A percentile compares a stretch with the other conserved stretches of the same genome.
Evolutionary conservation across 768 basidiomycete species (phyloP).

Genomic region (Collybia sordida): DNA sequence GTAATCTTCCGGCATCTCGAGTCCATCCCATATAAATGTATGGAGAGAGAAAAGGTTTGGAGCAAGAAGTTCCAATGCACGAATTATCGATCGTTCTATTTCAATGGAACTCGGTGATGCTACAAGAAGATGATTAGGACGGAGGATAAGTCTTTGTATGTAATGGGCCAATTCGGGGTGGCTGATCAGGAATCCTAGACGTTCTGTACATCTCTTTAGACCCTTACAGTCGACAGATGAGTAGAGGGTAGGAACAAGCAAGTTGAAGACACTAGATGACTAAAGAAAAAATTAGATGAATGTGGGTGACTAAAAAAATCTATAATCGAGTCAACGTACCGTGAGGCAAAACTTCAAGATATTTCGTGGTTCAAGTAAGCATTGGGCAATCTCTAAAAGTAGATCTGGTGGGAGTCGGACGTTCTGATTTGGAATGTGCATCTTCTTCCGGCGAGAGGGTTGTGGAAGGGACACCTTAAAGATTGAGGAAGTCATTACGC

Average conservation of each 20-base stretch:
- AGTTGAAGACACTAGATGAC: constrained; percentile 6
- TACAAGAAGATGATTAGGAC: constrained; percentile 15
- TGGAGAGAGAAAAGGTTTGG: constrained; percentile 14
- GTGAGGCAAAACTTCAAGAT: constrained; percentile 12
- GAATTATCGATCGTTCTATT: constrained; percentile 11
- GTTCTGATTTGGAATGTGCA: no score
- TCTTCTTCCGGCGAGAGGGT: no score
- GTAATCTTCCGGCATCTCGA: constrained; percentile 16
- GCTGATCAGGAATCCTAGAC: constrained; percentile 10
- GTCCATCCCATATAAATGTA: constrained; percentile 25
- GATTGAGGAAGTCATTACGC: no score
- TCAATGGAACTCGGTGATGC: constrained; percentile 10
- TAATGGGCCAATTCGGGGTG: constrained; percentile 12
- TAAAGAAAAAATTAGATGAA: not conserved
- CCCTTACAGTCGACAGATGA: constrained; percentile 13
- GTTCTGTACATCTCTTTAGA: constrained; percentile 14
- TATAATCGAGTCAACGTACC: constrained; percentile 5
- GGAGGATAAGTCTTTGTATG: constrained; percentile 17
- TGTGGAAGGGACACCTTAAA: no score
- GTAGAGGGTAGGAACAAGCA: constrained; percentile 13
- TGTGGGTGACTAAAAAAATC: not conserved
- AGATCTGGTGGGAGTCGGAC: constrained; percentile 12
- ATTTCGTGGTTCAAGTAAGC: constrained; percentile 9
- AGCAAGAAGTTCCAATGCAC: constrained; percentile 11
- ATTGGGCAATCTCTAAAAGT: constrained; percentile 11